A percentile compares a stretch with the other conserved stretches of the same genome.
phyloP scores from a whole-genome alignment of 1,139 yeast genomes.

The Tardiomyces blankii region DNA sequence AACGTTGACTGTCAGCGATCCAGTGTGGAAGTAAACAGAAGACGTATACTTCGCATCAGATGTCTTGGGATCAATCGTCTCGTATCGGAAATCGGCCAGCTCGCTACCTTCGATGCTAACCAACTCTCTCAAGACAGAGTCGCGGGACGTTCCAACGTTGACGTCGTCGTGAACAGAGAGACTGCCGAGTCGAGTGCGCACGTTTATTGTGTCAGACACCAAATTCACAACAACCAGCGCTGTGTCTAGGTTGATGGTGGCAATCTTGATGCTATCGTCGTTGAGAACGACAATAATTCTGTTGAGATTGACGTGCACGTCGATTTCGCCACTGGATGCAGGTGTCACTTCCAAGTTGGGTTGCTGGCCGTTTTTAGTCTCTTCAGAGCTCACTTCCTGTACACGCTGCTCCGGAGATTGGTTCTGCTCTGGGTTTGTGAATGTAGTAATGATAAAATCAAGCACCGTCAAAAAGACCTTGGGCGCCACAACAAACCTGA shows the following conservation, averaged over 20 bases:
- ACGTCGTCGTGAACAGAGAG: conserved; percentile 69
- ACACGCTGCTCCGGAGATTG: neutral
- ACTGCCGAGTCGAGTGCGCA: conserved; percentile 70
- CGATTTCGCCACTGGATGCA: conserved; percentile 57
- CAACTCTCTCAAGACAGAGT: conserved; percentile 52
- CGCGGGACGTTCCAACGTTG: conserved; percentile 48
- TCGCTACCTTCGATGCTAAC: conserved; percentile 70
- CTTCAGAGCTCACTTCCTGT: neutral
- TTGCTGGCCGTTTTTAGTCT: neutral
- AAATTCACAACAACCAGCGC: conserved; percentile 59
- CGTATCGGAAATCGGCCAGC: conserved; percentile 73
- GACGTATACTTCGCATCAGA: conserved; percentile 40
- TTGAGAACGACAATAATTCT: conserved; percentile 67
- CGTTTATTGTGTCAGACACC: conserved; percentile 69
- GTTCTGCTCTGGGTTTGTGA: conserved; percentile 33
- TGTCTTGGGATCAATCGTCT: conserved; percentile 53
- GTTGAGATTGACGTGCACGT: conserved; percentile 56
- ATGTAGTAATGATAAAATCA: conserved; percentile 77
- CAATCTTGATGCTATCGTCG: conserved; percentile 75
- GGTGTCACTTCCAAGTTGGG: conserved; percentile 30
- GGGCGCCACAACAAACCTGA: conserved; percentile 66
- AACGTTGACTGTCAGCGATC: conserved; percentile 64
- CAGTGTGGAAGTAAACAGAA: conserved; percentile 54
- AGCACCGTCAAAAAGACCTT: conserved; percentile 67
- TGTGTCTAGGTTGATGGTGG: conserved; percentile 64